A percentile compares a stretch with the other conserved stretches of the same genome.
phyloP scores from a whole-genome alignment of 148 eudicot species.

The Vaccinium myrtillus region DNA sequence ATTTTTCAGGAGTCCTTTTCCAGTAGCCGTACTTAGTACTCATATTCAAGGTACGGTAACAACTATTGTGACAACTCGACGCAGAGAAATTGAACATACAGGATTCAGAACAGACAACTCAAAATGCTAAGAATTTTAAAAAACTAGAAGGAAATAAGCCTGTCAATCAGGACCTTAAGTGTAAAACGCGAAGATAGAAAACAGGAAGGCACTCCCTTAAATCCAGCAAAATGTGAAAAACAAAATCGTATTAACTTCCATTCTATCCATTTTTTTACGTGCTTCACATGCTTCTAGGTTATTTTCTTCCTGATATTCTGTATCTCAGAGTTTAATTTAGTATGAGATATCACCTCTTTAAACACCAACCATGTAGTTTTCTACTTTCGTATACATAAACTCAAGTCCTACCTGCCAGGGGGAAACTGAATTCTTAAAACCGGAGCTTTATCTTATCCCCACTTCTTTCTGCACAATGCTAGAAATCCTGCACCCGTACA shows the following conservation, averaged over 20 bases:
- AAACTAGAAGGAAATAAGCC: background rate
- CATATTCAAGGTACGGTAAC: background rate
- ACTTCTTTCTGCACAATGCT: constrained; percentile 23
- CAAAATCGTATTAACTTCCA: background rate
- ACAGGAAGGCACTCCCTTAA: too few species aligned
- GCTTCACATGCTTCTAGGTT: background rate
- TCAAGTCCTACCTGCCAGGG: constrained; percentile 5
- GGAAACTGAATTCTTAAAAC: constrained; percentile 5
- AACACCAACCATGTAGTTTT: background rate
- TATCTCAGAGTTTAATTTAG: background rate
- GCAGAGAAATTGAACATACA: background rate
- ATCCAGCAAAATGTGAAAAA: background rate
- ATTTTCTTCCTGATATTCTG: background rate
- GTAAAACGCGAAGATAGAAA: too few species aligned
- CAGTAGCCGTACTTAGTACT: background rate
- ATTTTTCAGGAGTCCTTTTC: background rate
- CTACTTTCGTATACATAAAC: background rate
- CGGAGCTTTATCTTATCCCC: constrained; percentile 12
- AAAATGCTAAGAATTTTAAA: background rate
- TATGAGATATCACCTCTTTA: background rate
- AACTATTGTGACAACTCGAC: background rate
- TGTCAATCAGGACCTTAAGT: background rate
- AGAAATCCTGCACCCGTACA: constrained; percentile 33
- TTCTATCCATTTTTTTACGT: background rate
- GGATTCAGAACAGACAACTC: background rate